Conservation (phyloP, 2,329 filamentous ascomycete species). For the Aspergillus hiratsukae region DNA sequence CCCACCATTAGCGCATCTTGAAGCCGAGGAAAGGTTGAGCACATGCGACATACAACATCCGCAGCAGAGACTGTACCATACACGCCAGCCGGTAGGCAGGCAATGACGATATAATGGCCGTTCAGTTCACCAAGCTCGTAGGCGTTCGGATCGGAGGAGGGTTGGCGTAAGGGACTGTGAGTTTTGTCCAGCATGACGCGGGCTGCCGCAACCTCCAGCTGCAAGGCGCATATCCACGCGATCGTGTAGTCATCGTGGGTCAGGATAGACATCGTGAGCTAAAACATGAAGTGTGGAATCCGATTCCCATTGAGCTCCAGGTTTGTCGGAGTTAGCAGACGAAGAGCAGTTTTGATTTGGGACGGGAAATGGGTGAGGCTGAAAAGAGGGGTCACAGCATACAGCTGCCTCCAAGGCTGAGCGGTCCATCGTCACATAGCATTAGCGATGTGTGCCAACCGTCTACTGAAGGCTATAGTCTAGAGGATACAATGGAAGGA, state of each 20-base stretch:
- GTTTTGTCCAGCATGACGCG: slow-evolving; percentile 12
- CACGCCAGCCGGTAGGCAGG: slow-evolving; percentile 9
- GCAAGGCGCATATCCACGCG: slow-evolving; percentile 15
- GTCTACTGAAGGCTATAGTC: too few relatives aligned
- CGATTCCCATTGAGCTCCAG: too few relatives aligned
- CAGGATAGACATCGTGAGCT: too few relatives aligned
- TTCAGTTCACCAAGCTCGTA: slow-evolving; percentile 15
- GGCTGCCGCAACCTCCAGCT: slow-evolving; percentile 12
- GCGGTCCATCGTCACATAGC: too few relatives aligned
- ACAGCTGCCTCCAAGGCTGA: too few relatives aligned
- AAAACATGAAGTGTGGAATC: too few relatives aligned
- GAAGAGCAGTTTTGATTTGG: too few relatives aligned
- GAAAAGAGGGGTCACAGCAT: too few relatives aligned
- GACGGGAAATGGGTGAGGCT: too few relatives aligned
- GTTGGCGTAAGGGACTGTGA: not conserved
- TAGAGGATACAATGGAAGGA: too few relatives aligned
- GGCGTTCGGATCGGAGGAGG: slow-evolving; percentile 8
- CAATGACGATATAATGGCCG: slow-evolving; percentile 16
- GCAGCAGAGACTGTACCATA: slow-evolving; percentile 1
- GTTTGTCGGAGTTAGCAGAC: too few relatives aligned
- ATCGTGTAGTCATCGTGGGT: slow-evolving; percentile 13
- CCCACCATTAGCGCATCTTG: slow-evolving; percentile 10
- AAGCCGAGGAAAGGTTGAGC: not conserved
- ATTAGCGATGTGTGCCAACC: too few relatives aligned
- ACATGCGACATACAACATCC: not conserved